A percentile compares a stretch with the other conserved stretches of the same genome.
Conservation (phyloP, 345 rosid genomes). For the Limnanthes douglasii region DNA sequence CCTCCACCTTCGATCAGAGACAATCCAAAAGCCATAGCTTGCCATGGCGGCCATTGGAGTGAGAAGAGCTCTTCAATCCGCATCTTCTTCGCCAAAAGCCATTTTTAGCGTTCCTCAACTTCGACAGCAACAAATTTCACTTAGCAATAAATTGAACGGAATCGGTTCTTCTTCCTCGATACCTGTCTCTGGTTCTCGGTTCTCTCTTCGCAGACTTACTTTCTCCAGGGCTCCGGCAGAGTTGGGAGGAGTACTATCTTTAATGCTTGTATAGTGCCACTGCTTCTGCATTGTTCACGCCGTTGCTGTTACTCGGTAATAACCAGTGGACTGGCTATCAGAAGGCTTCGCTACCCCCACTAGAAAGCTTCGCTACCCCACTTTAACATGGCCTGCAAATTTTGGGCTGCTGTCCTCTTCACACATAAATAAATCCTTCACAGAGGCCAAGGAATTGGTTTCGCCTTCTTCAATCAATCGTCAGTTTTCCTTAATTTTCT, state of each 20-base stretch:
- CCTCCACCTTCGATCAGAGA: no score
- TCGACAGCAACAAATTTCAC: constrained; percentile 12
- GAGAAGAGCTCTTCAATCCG: constrained; percentile 35
- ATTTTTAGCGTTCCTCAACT: constrained; percentile 30
- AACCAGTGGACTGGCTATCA: constrained; percentile 70
- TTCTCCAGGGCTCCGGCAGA: constrained; percentile 64
- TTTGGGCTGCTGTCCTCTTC: no score
- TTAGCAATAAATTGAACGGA: constrained; percentile 22
- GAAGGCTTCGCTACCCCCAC: constrained; percentile 92
- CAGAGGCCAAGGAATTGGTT: no score
- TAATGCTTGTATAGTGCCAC: constrained; percentile 74
- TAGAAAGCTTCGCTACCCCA: no score
- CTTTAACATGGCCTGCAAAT: constrained; percentile 33
- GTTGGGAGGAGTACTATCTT: constrained; percentile 55
- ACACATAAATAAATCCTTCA: no score
- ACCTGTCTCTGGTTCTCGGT: constrained; percentile 24
- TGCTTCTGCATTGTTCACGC: constrained; percentile 84
- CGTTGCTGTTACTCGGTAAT: constrained; percentile 59
- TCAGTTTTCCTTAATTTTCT: no score
- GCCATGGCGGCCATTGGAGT: constrained; percentile 60
- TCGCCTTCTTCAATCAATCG: no score
- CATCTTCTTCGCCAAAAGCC: constrained; percentile 31
- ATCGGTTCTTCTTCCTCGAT: constrained; percentile 20
- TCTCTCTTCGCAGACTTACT: constrained; percentile 24
- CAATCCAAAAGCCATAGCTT: no score